phyloP scores from a whole-genome alignment of 192 early-diverging fungal species.

The Linnemannia zychae region DNA sequence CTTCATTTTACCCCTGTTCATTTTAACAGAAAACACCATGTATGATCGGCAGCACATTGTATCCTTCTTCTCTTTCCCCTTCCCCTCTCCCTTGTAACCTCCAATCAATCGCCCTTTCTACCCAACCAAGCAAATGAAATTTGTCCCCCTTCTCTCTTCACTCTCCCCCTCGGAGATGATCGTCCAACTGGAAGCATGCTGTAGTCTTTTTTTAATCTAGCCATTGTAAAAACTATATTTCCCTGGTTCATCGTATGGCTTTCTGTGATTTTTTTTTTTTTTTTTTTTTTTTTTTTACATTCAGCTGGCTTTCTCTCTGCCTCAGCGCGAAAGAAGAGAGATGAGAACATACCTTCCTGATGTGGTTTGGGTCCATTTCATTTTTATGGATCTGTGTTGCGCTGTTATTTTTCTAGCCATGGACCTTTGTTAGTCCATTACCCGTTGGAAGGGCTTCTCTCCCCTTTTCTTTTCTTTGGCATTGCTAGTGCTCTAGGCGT shows the following conservation, averaged over 20 bases:
- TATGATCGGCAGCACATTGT: constrained; percentile 7
- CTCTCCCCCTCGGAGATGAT: neutral
- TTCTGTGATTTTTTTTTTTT: neutral
- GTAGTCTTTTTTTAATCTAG: no score
- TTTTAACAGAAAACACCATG: neutral
- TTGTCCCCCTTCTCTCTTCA: neutral
- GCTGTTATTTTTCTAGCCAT: neutral
- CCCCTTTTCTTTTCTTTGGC: neutral
- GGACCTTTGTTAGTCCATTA: neutral
- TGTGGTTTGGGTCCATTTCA: neutral
- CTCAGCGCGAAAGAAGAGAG: no score
- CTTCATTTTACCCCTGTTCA: neutral
- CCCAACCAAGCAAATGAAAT: constrained; percentile 1
- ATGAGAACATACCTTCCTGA: neutral
- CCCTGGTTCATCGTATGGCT: no score
- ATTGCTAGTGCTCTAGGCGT: neutral
- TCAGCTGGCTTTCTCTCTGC: no score
- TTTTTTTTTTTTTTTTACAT: neutral
- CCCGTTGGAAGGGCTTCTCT: neutral
- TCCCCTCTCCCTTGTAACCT: no score
- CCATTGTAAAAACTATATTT: no score
- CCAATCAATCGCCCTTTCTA: neutral
- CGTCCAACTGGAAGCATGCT: neutral
- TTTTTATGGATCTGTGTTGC: neutral
- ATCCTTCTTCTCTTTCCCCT: neutral